Base-by-base conservation (phyloP, 768 basidiomycete genomes). In the Pleurotus tuber-regium region DNA sequence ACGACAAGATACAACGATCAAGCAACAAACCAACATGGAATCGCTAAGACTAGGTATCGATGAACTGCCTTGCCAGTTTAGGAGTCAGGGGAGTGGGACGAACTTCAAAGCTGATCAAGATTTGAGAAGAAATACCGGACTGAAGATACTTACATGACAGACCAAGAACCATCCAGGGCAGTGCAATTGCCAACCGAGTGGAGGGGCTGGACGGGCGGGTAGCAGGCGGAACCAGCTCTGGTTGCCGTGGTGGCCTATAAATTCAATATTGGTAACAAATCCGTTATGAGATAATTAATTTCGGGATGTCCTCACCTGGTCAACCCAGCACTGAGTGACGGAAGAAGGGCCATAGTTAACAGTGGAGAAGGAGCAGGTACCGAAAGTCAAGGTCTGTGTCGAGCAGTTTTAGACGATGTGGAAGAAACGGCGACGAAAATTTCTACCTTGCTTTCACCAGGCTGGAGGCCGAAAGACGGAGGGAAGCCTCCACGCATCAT, bases 211-310 rank as follows among this genome's bases (percentile, higher is more conserved):
- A 47, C 46, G 11, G 46, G 46, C 16, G 46, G 46, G 30, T 47
- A 47, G 21, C 46, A 47, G 12, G 46, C 46, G 2, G 46, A 47
- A 14, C 46, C 46, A 47, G 46, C 46, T 30, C 46, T 47, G 16
- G 46, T 47, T 4, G 46, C 46, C 26, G 46, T 21, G 3, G 30
- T 29, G 23, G 30, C 44, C 44, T 47, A 21, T 4, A 30, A n/a
- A 31, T 19, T 42, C 5, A 12, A 18, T 21, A 18, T 19, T 18
- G 33, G 40, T 23, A 24, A 9, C 8, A 23, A 12, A 16, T 4
- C 9, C 5, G 5, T 12, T 12, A 16, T 19, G n/a, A 10, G 38
- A 39, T 10, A 39, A 10, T 10, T 7, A 6, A 39, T 6, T 18
- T 7, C 7, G 7, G 14, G 25, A 4, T 44, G 12, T 44, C n/a